phyloP scores from a whole-genome alignment of 2,329 filamentous ascomycete species.

The Fusarium anthophilum region DNA sequence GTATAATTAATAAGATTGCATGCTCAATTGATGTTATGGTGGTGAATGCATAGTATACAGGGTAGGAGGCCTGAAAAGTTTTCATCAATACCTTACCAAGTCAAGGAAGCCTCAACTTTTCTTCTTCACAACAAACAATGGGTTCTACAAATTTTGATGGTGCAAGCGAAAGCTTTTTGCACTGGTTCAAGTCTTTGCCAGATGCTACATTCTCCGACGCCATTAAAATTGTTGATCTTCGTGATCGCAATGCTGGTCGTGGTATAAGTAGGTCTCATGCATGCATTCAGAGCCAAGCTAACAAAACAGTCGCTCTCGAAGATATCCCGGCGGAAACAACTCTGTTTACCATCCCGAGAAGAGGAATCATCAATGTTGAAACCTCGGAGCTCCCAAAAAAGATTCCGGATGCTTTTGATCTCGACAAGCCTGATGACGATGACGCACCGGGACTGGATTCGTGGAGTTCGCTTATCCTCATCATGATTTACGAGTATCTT shows the following conservation, averaged over 20 bases:
- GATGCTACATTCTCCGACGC: slow-evolving; percentile 63
- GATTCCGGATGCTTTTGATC: slow-evolving; percentile 64
- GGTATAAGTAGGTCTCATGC: slow-evolving; percentile 58
- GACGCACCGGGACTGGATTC: slow-evolving; percentile 56
- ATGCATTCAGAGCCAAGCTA: not conserved
- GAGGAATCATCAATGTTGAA: slow-evolving; percentile 74
- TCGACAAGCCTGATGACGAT: slow-evolving; percentile 49
- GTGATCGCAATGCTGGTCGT: slow-evolving; percentile 60
- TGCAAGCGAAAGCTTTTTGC: slow-evolving; percentile 57
- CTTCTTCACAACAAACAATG: slow-evolving; percentile 6
- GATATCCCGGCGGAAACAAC: slow-evolving; percentile 79
- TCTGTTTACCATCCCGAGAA: slow-evolving; percentile 82
- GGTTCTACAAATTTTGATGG: slow-evolving; percentile 50
- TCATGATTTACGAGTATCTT: slow-evolving; percentile 80
- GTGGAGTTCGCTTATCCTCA: slow-evolving; percentile 73
- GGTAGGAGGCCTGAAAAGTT: slow-evolving; percentile 22
- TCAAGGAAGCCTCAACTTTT: not conserved
- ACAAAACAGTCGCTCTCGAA: slow-evolving; percentile 73
- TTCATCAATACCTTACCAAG: slow-evolving; percentile 9
- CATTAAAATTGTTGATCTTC: slow-evolving; percentile 63
- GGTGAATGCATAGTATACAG: not conserved
- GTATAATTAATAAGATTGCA: not conserved
- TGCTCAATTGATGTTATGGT: not conserved
- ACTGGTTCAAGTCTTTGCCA: slow-evolving; percentile 63
- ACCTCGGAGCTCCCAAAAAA: slow-evolving; percentile 73